phyloP scores from a whole-genome alignment of 2,329 filamentous ascomycete genomes.

The Scytalidium sp. region DNA sequence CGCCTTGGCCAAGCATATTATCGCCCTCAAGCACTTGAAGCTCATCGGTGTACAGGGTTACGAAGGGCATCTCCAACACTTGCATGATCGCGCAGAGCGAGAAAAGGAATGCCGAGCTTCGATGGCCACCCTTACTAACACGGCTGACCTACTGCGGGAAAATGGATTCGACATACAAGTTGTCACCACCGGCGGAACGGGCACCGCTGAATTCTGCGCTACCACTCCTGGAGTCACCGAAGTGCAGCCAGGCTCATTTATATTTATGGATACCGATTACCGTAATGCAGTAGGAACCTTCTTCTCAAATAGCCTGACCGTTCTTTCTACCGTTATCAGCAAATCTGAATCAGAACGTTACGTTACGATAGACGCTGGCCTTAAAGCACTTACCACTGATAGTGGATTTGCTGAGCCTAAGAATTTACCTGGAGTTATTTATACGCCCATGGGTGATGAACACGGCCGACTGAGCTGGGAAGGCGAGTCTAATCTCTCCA shows the following conservation, averaged over 20 bases:
- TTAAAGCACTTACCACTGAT: constrained; percentile 50
- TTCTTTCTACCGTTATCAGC: constrained; percentile 46
- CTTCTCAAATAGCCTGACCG: constrained; percentile 46
- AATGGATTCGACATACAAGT: constrained; percentile 43
- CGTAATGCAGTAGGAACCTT: constrained; percentile 46
- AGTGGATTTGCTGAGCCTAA: constrained; percentile 29
- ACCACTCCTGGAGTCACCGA: constrained; percentile 48
- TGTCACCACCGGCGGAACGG: constrained; percentile 50
- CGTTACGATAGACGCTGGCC: constrained; percentile 46
- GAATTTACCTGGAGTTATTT: constrained; percentile 2
- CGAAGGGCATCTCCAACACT: constrained; percentile 50
- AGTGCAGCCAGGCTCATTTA: constrained; percentile 51
- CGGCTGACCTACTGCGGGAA: constrained; percentile 37
- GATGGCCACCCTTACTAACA: constrained; percentile 41
- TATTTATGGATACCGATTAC: constrained; percentile 58
- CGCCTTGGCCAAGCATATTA: constrained; percentile 37
- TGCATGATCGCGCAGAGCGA: constrained; percentile 41
- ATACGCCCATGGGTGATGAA: constrained; percentile 8
- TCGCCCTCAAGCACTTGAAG: constrained; percentile 32
- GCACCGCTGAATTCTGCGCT: constrained; percentile 51
- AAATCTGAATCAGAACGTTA: constrained; percentile 36
- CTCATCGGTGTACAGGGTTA: constrained; percentile 51
- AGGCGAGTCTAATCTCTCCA: not conserved
- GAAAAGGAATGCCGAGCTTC: constrained; percentile 40
- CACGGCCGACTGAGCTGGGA: constrained; percentile 7